These are phyloP conservation scores for Penicillium sp. DNA, from an alignment of 2,329 filamentous ascomycete species.

Conservation along the genomic window DNA sequence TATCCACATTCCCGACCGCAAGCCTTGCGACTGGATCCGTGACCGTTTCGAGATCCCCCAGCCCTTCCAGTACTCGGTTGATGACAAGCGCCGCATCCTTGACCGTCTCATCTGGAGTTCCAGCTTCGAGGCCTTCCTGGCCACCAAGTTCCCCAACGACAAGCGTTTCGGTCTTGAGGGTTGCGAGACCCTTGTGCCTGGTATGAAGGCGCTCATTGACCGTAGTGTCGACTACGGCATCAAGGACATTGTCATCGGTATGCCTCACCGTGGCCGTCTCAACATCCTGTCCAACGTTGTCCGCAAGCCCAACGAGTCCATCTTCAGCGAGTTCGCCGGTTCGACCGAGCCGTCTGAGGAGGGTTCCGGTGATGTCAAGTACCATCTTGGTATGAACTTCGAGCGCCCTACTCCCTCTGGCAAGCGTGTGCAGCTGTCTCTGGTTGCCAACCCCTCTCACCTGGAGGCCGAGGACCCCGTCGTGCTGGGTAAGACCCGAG, in stretches of 20 bases:
- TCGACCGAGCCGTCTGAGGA: slow-evolving; percentile 86
- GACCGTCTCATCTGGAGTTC: slow-evolving; percentile 98
- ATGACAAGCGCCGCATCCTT: slow-evolving; percentile 96
- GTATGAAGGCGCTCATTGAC: slow-evolving; percentile 99
- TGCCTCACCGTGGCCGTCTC: slow-evolving; percentile 97
- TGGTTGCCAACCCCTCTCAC: slow-evolving; percentile 98
- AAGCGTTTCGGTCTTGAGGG: slow-evolving; percentile 99
- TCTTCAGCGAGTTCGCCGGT: slow-evolving; percentile 97
- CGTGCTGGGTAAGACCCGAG: slow-evolving; percentile 94
- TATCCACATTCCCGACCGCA: slow-evolving; percentile 96
- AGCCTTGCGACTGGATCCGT: slow-evolving; percentile 97
- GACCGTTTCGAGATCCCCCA: slow-evolving; percentile 91
- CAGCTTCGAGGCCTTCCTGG: slow-evolving; percentile 92
- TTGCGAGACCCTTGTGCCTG: slow-evolving; percentile 93
- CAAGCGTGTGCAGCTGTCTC: slow-evolving; percentile 97
- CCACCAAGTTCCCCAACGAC: slow-evolving; percentile 98
- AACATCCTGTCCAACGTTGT: slow-evolving; percentile 99
- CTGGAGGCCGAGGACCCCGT: slow-evolving; percentile 98
- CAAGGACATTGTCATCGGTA: slow-evolving; percentile 99
- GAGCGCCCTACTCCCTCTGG: slow-evolving; percentile 97
- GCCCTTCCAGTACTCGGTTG: slow-evolving; percentile 95
- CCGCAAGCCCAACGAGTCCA: slow-evolving; percentile 98
- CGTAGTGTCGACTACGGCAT: slow-evolving; percentile 97
- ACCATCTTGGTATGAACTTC: slow-evolving; percentile 99
- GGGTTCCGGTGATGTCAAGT: slow-evolving; percentile 98